Evolutionary conservation across 768 basidiomycete species (phyloP).

Genomic region (Tylopilus plumbeoviolaceoides): DNA sequence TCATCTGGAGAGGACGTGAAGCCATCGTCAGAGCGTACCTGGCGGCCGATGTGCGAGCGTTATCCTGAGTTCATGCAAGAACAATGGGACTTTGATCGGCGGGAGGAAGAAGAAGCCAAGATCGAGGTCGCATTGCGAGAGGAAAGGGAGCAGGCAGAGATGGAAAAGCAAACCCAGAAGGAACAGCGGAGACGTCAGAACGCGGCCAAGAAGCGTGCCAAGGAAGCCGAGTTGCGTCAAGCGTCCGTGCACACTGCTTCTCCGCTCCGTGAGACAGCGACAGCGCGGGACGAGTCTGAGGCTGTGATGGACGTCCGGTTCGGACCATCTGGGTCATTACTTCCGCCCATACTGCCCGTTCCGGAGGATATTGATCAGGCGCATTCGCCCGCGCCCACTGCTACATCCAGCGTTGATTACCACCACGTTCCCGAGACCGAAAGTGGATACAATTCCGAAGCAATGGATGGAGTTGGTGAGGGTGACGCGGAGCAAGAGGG

Average conservation of each 20-base stretch:
- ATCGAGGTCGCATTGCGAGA: constrained; percentile 37
- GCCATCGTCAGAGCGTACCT: constrained; percentile 39
- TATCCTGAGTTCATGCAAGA: constrained; percentile 84
- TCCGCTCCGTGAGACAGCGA: constrained; percentile 26
- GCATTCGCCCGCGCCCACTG: constrained; percentile 50
- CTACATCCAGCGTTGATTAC: constrained; percentile 45
- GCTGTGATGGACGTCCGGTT: constrained; percentile 26
- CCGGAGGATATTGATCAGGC: constrained; percentile 33
- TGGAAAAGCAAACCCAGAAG: constrained; percentile 37
- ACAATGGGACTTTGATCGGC: constrained; percentile 71
- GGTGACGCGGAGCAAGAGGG: constrained; percentile 25
- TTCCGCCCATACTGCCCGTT: constrained; percentile 20
- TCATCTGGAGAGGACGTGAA: constrained; percentile 31
- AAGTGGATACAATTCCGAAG: constrained; percentile 57
- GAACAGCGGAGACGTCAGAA: constrained; percentile 49
- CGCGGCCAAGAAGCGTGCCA: constrained; percentile 48
- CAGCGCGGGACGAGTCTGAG: constrained; percentile 28
- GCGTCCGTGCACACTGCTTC: constrained; percentile 22
- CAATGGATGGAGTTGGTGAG: constrained; percentile 29
- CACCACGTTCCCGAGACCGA: constrained; percentile 37
- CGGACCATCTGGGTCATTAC: constrained; percentile 22
- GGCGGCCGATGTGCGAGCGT: constrained; percentile 81
- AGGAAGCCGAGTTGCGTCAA: constrained; percentile 31
- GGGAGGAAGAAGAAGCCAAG: constrained; percentile 69
- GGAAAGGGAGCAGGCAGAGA: constrained; percentile 43